A percentile compares a stretch with the other conserved stretches of the same genome.
Conservation (phyloP, 2,329 filamentous ascomycete genomes). For the Acrocalymma vagum region DNA sequence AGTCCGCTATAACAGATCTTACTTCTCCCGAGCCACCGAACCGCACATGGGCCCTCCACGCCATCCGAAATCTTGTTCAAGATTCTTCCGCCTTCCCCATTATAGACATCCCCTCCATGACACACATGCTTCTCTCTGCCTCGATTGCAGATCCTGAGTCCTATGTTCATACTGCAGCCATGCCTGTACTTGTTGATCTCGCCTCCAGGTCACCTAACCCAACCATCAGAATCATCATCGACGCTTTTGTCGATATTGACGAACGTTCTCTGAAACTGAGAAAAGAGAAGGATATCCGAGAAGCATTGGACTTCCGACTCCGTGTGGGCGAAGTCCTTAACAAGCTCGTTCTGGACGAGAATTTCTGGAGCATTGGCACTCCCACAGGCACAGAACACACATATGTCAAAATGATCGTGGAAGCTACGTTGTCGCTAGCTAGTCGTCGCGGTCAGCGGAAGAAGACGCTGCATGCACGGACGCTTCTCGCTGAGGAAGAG, state of each 20-base stretch:
- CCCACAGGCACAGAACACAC: conserved; percentile 7
- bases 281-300: conserved; percentile 36
- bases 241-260: conserved; percentile 74
- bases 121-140: conserved; percentile 71
- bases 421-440: conserved; percentile 70
- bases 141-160: conserved; percentile 73
- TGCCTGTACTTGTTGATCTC: conserved; percentile 71
- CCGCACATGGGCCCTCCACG: conserved; percentile 45
- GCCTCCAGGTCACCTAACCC: conserved; percentile 69
- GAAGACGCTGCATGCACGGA: conserved; percentile 67
- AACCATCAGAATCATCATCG: conserved; percentile 69
- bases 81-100: conserved; percentile 60
- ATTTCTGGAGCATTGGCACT: conserved; percentile 22
- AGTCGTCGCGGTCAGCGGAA: conserved; percentile 69
- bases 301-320: conserved; percentile 68
- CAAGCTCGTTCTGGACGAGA: conserved; percentile 26
- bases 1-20: conserved; percentile 33
- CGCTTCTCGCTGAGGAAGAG: conserved; percentile 59
- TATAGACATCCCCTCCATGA: conserved; percentile 71
- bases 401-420: conserved; percentile 51
- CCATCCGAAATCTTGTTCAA: conserved; percentile 58
- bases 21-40: conserved; percentile 46
- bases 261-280: conserved; percentile 34
- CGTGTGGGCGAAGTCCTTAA: conserved; percentile 68
- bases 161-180: conserved; percentile 74